Evolutionary conservation across 148 eudicot genomes (phyloP).

Genomic region (Chenopodium album): DNA sequence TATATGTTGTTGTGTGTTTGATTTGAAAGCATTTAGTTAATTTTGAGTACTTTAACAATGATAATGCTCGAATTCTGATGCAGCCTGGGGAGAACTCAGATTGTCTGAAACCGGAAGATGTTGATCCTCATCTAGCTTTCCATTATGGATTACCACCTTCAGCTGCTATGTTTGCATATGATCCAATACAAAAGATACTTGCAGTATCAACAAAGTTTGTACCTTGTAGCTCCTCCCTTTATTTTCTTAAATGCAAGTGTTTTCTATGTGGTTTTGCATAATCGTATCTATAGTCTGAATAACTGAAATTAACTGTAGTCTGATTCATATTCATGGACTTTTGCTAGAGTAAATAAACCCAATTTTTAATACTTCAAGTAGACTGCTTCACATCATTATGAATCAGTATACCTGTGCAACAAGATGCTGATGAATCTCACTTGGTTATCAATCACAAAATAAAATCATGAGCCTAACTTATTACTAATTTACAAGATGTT

Average conservation of each 20-base stretch:
- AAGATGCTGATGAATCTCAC: not conserved
- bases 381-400: not conserved
- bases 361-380: not conserved
- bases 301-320: not conserved
- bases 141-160: slow-evolving; percentile 86
- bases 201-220: slow-evolving; percentile 81
- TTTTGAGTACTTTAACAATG: not conserved
- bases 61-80: slow-evolving; percentile 11
- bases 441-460: slow-evolving; percentile 2
- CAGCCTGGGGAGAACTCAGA: slow-evolving; percentile 68
- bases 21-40: not conserved
- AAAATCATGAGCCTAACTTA: not conserved
- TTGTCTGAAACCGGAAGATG: slow-evolving; percentile 61
- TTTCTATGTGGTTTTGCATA: not conserved
- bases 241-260: not conserved
- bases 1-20: not conserved
- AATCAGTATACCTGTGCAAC: no score
- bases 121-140: slow-evolving; percentile 61
- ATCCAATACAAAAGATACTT: slow-evolving; percentile 75
- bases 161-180: slow-evolving; percentile 57
- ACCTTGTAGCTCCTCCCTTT: not conserved
- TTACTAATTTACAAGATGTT: no score
- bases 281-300: not conserved
- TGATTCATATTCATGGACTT: not conserved
- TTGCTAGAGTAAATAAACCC: not conserved